Evolutionary conservation across 495 filamentous ascomycete genomes (phyloP).

Genomic region (Aspergillus conjunctus): DNA sequence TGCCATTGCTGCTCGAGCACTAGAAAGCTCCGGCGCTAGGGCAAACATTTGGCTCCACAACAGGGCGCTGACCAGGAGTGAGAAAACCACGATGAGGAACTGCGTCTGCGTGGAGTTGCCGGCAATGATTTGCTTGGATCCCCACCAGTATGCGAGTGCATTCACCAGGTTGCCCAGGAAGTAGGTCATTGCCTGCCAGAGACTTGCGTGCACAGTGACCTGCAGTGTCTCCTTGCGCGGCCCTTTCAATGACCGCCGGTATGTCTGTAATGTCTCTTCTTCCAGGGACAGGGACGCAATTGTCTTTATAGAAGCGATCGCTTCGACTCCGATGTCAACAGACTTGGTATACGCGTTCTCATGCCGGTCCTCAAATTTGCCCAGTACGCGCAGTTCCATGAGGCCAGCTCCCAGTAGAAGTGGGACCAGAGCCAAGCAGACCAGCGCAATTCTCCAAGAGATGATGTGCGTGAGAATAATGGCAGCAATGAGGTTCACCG

Average conservation of each 20-base stretch:
- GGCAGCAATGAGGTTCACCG: constrained; percentile 45
- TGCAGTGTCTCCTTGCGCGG: constrained; percentile 51
- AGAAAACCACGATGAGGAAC: constrained; percentile 66
- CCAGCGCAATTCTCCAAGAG: constrained; percentile 45
- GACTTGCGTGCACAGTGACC: constrained; percentile 49
- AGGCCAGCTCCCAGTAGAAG: constrained; percentile 48
- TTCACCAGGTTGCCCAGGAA: constrained; percentile 57
- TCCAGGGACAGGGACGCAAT: constrained; percentile 56
- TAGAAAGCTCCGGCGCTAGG: constrained; percentile 62
- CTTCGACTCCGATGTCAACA: constrained; percentile 53
- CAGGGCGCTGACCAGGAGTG: constrained; percentile 59
- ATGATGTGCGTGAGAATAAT: constrained; percentile 48
- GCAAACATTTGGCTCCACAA: constrained; percentile 69
- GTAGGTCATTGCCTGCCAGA: constrained; percentile 58
- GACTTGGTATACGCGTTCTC: constrained; percentile 55
- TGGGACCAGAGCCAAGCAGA: constrained; percentile 45
- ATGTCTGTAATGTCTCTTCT: constrained; percentile 37
- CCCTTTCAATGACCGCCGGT: constrained; percentile 41
- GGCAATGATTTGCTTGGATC: constrained; percentile 58
- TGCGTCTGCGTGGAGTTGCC: constrained; percentile 60
- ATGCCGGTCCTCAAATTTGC: constrained; percentile 60
- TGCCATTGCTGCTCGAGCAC: constrained; percentile 49
- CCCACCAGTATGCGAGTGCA: constrained; percentile 71
- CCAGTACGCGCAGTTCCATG: constrained; percentile 51
- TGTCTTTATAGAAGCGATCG: constrained; percentile 55